These are phyloP conservation scores for Cryptococcus maquisensis DNA, from an alignment of 1,284 basidiomycete genomes.

Conservation along the genomic window DNA sequence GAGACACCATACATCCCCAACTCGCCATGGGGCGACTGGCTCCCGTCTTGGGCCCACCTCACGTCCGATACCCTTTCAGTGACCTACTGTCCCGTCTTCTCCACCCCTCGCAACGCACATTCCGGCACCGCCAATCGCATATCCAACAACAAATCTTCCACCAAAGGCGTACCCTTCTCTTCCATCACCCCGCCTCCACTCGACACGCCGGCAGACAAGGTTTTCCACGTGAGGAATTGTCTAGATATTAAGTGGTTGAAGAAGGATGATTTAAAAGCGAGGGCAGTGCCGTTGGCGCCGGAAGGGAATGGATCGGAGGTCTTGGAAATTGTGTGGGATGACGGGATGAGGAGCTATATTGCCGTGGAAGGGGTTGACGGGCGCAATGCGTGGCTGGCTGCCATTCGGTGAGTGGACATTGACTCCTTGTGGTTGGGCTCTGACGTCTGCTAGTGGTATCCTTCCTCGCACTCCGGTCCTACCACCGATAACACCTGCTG, in stretches of 20 bases:
- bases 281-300: conserved; percentile 33
- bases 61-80: conserved; percentile 20
- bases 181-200: conserved; percentile 24
- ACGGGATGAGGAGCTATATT: conserved; percentile 37
- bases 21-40: conserved; percentile 39
- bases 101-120: conserved; percentile 18
- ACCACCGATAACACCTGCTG: not conserved
- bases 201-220: conserved; percentile 22
- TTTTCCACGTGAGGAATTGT: conserved; percentile 36
- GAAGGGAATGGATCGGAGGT: conserved; percentile 40
- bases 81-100: conserved; percentile 33
- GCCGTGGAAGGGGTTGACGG: conserved; percentile 42
- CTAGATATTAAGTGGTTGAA: conserved; percentile 38
- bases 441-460: not conserved
- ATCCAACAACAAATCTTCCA: conserved; percentile 3
- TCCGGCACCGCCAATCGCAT: conserved; percentile 5
- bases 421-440: too few species aligned
- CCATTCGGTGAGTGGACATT: conserved; percentile 36
- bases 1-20: conserved; percentile 33
- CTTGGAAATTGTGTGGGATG: conserved; percentile 37
- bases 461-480: conserved; percentile 5
- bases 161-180: conserved; percentile 24
- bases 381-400: conserved; percentile 40
- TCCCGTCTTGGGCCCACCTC: conserved; percentile 35
- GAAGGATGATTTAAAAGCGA: conserved; percentile 33